Conservation (phyloP, 2,329 filamentous ascomycete genomes). For the Emmonsia crescens region DNA sequence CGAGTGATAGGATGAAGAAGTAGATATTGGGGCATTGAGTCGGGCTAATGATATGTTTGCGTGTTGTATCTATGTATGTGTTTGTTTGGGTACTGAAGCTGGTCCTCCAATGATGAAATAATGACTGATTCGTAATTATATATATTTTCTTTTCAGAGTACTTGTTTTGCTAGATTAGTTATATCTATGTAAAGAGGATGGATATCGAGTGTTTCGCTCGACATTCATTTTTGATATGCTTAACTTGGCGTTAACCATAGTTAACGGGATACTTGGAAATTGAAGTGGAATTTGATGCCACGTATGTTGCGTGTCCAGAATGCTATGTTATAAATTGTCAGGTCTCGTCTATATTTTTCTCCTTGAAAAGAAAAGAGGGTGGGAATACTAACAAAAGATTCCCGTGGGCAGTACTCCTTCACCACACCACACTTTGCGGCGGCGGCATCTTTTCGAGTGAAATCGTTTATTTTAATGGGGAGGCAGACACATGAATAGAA, state of each 20-base stretch:
- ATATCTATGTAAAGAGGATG: too few relatives aligned
- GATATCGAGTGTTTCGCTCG: too few relatives aligned
- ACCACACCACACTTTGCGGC: too few relatives aligned
- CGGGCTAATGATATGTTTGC: not conserved
- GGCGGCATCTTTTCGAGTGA: too few relatives aligned
- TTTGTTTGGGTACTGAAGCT: not conserved
- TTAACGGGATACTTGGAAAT: not conserved
- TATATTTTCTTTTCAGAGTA: too few relatives aligned
- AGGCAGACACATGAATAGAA: too few relatives aligned
- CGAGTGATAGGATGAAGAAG: constrained; percentile 20
- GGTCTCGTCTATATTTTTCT: not conserved
- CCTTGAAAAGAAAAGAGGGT: not conserved
- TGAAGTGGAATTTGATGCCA: not conserved
- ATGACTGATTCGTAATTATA: not conserved
- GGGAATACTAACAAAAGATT: not conserved
- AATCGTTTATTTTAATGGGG: too few relatives aligned
- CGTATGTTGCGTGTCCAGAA: not conserved
- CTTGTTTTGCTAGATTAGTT: not conserved
- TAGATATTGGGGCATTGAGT: not conserved
- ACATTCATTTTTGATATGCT: too few relatives aligned
- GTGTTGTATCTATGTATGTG: not conserved
- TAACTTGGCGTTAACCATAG: too few relatives aligned
- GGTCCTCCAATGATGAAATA: not conserved
- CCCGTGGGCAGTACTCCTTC: not conserved
- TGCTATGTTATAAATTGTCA: not conserved